Conservation (phyloP, 768 basidiomycete species). For the Rhodotorula paludigena region DNA sequence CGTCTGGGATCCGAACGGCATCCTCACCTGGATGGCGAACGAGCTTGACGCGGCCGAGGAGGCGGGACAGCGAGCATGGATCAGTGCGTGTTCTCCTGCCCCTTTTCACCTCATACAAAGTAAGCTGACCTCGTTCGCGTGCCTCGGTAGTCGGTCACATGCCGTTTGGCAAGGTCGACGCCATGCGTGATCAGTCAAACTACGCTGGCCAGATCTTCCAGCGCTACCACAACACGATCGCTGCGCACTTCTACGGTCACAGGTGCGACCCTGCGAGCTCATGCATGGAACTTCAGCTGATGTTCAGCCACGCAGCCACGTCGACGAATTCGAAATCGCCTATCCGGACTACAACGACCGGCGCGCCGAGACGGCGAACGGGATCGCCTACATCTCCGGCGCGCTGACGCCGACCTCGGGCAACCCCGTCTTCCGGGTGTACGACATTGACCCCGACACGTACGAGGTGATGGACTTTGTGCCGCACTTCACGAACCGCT, state of each 20-base stretch:
- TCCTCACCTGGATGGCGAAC: constrained; percentile 56
- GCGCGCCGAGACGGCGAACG: constrained; percentile 52
- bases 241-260: constrained; percentile 62
- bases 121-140: not conserved
- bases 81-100: constrained; percentile 44
- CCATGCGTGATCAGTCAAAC: constrained; percentile 53
- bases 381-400: constrained; percentile 55
- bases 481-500: constrained; percentile 49
- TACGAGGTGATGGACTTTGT: constrained; percentile 59
- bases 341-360: constrained; percentile 57
- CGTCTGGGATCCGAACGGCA: constrained; percentile 59
- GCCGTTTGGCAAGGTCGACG: constrained; percentile 37
- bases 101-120: not conserved
- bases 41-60: constrained; percentile 61
- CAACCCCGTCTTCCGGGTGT: constrained; percentile 58
- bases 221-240: constrained; percentile 60
- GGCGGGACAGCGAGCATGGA: constrained; percentile 59
- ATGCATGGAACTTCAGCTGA: not conserved
- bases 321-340: constrained; percentile 58
- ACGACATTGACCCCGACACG: constrained; percentile 63
- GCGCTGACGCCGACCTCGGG: constrained; percentile 58
- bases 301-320: not conserved
- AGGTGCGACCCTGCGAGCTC: constrained; percentile 38
- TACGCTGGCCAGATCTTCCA: constrained; percentile 62
- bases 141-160: constrained; percentile 39